Base-by-base conservation (phyloP, 331 rosid genomes). In the Rhamnella rubrinervis region DNA sequence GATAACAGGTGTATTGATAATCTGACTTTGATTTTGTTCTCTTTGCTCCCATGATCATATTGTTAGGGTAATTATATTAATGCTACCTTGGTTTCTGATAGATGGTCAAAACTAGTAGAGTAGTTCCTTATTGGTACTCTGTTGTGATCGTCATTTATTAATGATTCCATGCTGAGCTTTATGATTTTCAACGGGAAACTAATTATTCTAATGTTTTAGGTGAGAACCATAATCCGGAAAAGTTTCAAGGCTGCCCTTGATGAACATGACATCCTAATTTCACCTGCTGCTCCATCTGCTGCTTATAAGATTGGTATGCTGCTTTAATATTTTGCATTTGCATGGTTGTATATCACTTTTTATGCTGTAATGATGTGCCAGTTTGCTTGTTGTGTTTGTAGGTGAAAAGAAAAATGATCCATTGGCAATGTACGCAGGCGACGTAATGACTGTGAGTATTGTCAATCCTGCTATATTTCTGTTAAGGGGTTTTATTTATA, bases 321-420 rank as follows among this genome's bases (percentile, higher is more conserved):
- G 35, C 58, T 66, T 57, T 87, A 63, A 19, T n/a, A 31, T 59
- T 60, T 41, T 64, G 64, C 67, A 46, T 65, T 70, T 59, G 46
- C 66, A 25, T n/a, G 26, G 19, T 51, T 13, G 10, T 19, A n/a
- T 39, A 23, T 12, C 46, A 11, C 65, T 71, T 55, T 15, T 4
- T 6, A 10, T 14, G 26, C 55, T 65, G 14, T 20, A 55, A 58
- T 66, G 71, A 69, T 70, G 73, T 55, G 55, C 53, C 62, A 51
- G 31, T 39, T 67, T 71, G 70, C 60, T 78, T 80, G 6, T 66
- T 58, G 56, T 74, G 65, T 72, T 68, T 74, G 35, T 77, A 93
- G 98, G 96, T 77, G 98, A 93, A 82, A 93, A 93, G 91, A 86
- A 85, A 73, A 82, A 89, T 59, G 96, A 91, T 76, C 97, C 98